A percentile compares a stretch with the other conserved stretches of the same genome.
phyloP scores from a whole-genome alignment of 768 basidiomycete genomes.

The Kondoa subrosea region DNA sequence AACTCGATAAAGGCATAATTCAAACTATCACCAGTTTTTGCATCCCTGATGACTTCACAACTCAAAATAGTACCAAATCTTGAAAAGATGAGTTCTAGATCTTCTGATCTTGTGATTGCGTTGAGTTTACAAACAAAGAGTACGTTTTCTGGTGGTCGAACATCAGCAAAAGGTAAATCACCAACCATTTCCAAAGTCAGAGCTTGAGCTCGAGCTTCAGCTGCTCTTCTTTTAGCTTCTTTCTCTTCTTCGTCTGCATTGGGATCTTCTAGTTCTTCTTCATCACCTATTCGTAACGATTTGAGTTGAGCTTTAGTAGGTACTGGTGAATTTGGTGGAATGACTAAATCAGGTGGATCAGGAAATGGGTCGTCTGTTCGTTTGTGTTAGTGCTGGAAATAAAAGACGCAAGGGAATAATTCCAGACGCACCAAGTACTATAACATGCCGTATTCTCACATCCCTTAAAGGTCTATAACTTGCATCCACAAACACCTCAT shows the following conservation, averaged over 20 bases:
- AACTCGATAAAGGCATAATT: slow-evolving; percentile 99
- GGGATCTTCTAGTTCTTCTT: slow-evolving; percentile 46
- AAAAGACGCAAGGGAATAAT: background rate
- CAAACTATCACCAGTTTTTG: slow-evolving; percentile 80
- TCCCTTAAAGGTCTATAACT: slow-evolving; percentile 85
- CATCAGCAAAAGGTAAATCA: slow-evolving; percentile 92
- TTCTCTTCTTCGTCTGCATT: slow-evolving; percentile 68
- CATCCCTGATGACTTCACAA: slow-evolving; percentile 95
- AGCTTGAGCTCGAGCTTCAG: slow-evolving; percentile 74
- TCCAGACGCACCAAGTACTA: slow-evolving; percentile 56
- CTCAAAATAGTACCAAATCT: slow-evolving; percentile 90
- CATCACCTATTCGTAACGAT: slow-evolving; percentile 78
- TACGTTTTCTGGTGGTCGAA: slow-evolving; percentile 93
- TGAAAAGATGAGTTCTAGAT: slow-evolving; percentile 91
- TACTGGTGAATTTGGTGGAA: slow-evolving; percentile 59
- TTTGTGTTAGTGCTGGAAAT: background rate
- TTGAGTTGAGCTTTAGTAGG: slow-evolving; percentile 52
- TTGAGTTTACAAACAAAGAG: slow-evolving; percentile 98
- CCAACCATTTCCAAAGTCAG: slow-evolving; percentile 98
- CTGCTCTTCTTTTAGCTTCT: slow-evolving; percentile 62
- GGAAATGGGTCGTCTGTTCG: slow-evolving; percentile 94
- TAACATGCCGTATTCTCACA: slow-evolving; percentile 83
- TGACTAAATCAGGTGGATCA: slow-evolving; percentile 59
- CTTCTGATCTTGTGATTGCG: slow-evolving; percentile 83
- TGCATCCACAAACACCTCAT: slow-evolving; percentile 76